Percentiles rank a stretch among this genome's conserved stretches.
Conservation (phyloP, 2,329 filamentous ascomycete genomes). For the Fusarium sp. region DNA sequence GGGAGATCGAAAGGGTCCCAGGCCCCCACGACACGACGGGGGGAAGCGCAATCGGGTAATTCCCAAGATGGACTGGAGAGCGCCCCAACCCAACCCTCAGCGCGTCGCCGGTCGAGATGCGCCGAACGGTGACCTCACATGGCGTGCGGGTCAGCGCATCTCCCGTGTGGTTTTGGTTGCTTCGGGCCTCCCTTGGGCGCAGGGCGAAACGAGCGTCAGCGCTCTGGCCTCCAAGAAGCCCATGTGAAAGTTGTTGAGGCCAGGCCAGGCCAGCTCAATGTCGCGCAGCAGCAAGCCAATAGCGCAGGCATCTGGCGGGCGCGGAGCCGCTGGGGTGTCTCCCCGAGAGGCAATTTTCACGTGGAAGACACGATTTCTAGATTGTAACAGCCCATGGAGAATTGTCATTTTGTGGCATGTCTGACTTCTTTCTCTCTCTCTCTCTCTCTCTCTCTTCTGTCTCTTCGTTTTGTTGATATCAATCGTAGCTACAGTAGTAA, state of each 20-base stretch:
- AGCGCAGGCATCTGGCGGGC: not conserved
- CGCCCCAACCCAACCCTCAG: not conserved
- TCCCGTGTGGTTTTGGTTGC: constrained; percentile 1
- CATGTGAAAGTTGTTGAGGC: constrained; percentile 30
- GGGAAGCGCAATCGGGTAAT: constrained; percentile 36
- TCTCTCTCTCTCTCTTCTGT: not conserved
- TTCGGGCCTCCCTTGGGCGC: not conserved
- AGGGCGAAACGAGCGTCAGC: not conserved
- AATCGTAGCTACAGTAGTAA: not conserved
- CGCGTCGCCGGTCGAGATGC: constrained; percentile 27
- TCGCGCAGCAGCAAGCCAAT: not conserved
- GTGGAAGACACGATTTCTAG: not conserved
- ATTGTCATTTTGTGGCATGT: not conserved
- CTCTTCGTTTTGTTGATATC: not conserved
- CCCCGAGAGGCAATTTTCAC: not conserved
- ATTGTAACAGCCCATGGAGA: not conserved
- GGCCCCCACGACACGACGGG: constrained; percentile 36
- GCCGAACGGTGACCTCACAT: constrained; percentile 34
- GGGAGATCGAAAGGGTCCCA: constrained; percentile 41
- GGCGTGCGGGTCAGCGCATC: constrained; percentile 36
- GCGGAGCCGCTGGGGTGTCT: constrained; percentile 1
- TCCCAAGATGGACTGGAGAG: constrained; percentile 12
- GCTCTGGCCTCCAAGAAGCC: constrained; percentile 8
- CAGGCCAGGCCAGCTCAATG: not conserved
- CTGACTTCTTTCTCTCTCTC: not conserved